These are phyloP conservation scores for Nicotiana undulata DNA, from an alignment of 257 asterid genomes.

Conservation along the genomic window DNA sequence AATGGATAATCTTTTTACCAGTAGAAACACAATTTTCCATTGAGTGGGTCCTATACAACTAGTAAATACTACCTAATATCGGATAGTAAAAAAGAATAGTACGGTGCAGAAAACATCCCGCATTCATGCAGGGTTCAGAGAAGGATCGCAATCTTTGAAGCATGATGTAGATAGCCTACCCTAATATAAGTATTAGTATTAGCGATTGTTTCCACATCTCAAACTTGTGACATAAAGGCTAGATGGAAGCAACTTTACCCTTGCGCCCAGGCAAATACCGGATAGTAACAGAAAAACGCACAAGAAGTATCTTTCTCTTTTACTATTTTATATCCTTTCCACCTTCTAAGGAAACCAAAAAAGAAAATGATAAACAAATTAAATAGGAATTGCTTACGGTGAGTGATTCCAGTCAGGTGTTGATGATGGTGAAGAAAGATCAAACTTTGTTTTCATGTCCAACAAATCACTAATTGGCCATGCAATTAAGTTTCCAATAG, in stretches of 20 bases:
- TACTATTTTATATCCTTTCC: background rate
- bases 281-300: too few relatives aligned
- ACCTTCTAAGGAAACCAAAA: background rate
- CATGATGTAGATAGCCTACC: too few relatives aligned
- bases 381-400: conserved; percentile 35
- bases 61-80: background rate
- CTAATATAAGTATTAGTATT: too few relatives aligned
- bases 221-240: too few relatives aligned
- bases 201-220: fast-evolving
- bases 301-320: too few relatives aligned
- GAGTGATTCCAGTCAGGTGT: conserved; percentile 38
- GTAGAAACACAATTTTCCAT: background rate
- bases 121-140: fast-evolving
- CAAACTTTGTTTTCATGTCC: conserved; percentile 24
- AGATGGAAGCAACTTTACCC: too few relatives aligned
- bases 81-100: background rate
- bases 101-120: too few relatives aligned
- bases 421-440: conserved; percentile 21
- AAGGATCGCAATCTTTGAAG: fast-evolving
- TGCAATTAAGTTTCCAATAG: conserved; percentile 25
- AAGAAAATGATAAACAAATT: background rate
- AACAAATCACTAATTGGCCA: conserved; percentile 27
- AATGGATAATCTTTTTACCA: background rate
- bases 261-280: too few relatives aligned
- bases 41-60: background rate